Evolutionary conservation across 345 rosid genomes (phyloP), one percentile per base, ranked within the genome.

Genomic region (Passiflora organensis): DNA sequence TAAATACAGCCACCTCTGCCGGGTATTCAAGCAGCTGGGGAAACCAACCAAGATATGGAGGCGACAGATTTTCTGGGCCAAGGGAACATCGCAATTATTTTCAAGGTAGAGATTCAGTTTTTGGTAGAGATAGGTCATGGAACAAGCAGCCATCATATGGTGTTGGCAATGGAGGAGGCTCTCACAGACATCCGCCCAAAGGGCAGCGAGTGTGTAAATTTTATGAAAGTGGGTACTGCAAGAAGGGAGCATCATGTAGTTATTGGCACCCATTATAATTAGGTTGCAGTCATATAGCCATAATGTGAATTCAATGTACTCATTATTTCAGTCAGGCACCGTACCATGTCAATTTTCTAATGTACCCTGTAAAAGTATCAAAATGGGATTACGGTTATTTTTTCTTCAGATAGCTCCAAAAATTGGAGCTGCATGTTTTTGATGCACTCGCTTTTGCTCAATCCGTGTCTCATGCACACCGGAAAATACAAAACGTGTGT

Each of bases 171-270:
- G 85, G 82, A 74, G 78, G 74, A 2, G 66, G 76, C 55, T 68
- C 82, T 32, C 64, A 55, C 56, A 68, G 79, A 70, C 68, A 76
- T 67, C 71, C 80, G 36, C 77, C 89, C 66, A 87, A 78, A 82
- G 86, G 86, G 76, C 84, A 69, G 61, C 75, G 82, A 48, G 67
- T 81, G 15, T 91, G 96, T 73, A 91, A 91, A 78, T 88, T 73
- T 56, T 57, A 88, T 14, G 91, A 80, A 76, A 77, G 41, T 46
- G 98, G 95, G 49, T 20, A 53, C 36, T 86, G 96, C 82, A 88
- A 73, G 72, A 88, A 62, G 68, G 98, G 96, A 48, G 83, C 87
- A 21, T 76, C 85, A 8, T 88, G 96, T 63, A 80, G 78, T 67
- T 88, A 51, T 77, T 76, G 82, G 80, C 98, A 91, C 66, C 91